Base-by-base conservation (phyloP, 257 asterid species). In the Solanum pinnatisectum region DNA sequence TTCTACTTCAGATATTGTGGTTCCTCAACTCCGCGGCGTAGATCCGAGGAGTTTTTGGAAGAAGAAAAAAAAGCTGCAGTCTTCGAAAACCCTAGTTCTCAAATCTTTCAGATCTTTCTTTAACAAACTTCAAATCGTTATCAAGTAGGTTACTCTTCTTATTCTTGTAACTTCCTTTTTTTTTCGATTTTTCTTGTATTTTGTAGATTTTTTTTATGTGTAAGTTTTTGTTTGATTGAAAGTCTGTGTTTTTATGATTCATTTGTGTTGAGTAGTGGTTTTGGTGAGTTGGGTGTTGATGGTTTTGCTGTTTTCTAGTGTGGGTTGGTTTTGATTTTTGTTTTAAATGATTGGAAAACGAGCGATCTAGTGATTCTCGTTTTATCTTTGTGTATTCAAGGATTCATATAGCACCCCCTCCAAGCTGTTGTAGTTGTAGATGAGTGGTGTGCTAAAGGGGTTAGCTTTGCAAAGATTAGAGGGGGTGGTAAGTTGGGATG, bases 1-100 rank as follows among this genome's bases (percentile, higher is more conserved):
- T 23, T 36, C 10, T 36, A 60, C 67, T 16, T 37, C 56, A 44
- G 27, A 67, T 52, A 60, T 71, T 42, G 83, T 23, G 10, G 2
- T 35, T 76, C 85, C 88, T 74, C 14, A 68, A 87, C 89, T 87
- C 87, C 89, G 83, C 84, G 89, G 87, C 87, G 87, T 87, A 87
- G 84, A 87, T 87, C 89, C 89, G 89, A 87, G 89, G 89, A 82
- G 89, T 87, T 87, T 87, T 36, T 71, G 84, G 68, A 63, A 25
- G 15, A 70, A 30, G 12, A 15, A n/a, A 35, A 35, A 22, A 15
- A 25, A 37, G 60, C 60, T 23, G 78, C 78, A 84, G 59, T 79
- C 84, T 79, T 79, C 25, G 20, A 32, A 87, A 87, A 63, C 86
- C 83, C 86, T 65, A 87, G 36, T 49, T 27, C 11, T 11, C 86